Evolutionary conservation across 352 stramenopile species (phyloP), one percentile per base, ranked within the genome.

Genomic region (Globisporangium acanthophoron): DNA sequence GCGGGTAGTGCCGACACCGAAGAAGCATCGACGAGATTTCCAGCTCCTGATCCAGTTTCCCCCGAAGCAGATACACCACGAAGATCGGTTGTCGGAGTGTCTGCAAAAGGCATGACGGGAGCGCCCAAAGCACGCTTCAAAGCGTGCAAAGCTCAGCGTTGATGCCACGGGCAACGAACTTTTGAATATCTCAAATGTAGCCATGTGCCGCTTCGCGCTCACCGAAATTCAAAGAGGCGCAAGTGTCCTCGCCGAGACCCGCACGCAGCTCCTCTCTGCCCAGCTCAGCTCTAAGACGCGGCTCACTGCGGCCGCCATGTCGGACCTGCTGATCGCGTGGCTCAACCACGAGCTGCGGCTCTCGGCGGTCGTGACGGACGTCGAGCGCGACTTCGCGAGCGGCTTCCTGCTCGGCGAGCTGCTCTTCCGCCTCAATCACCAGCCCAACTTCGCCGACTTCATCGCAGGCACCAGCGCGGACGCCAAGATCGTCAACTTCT

Each of bases 401-500:
- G 88, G 88, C 44, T 97, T 84, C 64, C 59, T 97, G 52, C 63
- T 96, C 27, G 88, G 87, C 31, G 85, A 96, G 61, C 66, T 97
- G 24, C 67, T 97, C 54, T 71, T 86, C 53, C 68, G 77, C n/a
- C 70, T 92, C 54, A 97, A 97, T 71, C 86, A 96, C 51, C 87
- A 94, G 71, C 87, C 86, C 67, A 89, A 95, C 73, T 89, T 97
- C 49, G 52, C 62, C 45, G 73, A 91, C 54, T 96, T 96, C 50
- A 73, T 91, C 59, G 59, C 82, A 60, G 88, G 71, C 70, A 65
- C 66, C 24, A 87, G 65, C 33, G 76, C 80, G 12, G 80, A 94
- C 53, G 85, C 85, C 56, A 96, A 94, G 66, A 88, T 94, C 66
- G 53, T 91, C 69, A 96, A 96, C 67, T 97, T 96, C 64, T 94